Conservation (phyloP, 2,329 filamentous ascomycete genomes). For the Phoma sp. region DNA sequence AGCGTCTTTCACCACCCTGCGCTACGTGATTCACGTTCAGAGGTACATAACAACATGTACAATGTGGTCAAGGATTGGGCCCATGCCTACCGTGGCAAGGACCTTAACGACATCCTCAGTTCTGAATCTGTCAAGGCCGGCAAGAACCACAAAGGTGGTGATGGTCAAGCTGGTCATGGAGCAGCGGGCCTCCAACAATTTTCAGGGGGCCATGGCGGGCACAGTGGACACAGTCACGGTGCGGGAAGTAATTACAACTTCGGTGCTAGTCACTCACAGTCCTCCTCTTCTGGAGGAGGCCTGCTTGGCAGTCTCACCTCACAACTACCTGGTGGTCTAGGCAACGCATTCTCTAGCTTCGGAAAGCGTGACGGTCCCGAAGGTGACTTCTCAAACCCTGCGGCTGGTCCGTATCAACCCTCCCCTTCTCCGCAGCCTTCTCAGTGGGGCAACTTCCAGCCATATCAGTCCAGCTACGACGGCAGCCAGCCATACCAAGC, state of each 20-base stretch:
- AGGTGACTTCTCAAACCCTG: slow-evolving; percentile 18
- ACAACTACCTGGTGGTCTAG: slow-evolving; percentile 25
- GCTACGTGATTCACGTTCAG: slow-evolving; percentile 73
- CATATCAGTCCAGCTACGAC: slow-evolving; percentile 43
- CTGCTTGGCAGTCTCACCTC: slow-evolving; percentile 32
- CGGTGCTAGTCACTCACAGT: slow-evolving; percentile 18
- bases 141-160: slow-evolving; percentile 70
- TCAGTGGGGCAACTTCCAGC: slow-evolving; percentile 32
- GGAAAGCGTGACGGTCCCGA: slow-evolving; percentile 33
- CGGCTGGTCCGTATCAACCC: slow-evolving; percentile 23
- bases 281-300: slow-evolving; percentile 22
- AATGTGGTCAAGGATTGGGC: slow-evolving; percentile 83
- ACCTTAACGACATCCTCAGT: slow-evolving; percentile 76
- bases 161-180: slow-evolving; percentile 44
- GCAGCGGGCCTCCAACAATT: slow-evolving; percentile 37
- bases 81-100: slow-evolving; percentile 68
- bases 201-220: slow-evolving; percentile 19
- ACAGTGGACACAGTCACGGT: slow-evolving; percentile 26
- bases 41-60: slow-evolving; percentile 90
- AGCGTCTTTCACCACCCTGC: slow-evolving; percentile 91
- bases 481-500: slow-evolving; percentile 37
- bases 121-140: slow-evolving; percentile 83
- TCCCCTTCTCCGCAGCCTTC: slow-evolving; percentile 36
- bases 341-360: slow-evolving; percentile 26
- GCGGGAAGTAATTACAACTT: slow-evolving; percentile 20